Conservation (phyloP, 2,329 filamentous ascomycete genomes). For the Ophiocordyceps unilateralis region DNA sequence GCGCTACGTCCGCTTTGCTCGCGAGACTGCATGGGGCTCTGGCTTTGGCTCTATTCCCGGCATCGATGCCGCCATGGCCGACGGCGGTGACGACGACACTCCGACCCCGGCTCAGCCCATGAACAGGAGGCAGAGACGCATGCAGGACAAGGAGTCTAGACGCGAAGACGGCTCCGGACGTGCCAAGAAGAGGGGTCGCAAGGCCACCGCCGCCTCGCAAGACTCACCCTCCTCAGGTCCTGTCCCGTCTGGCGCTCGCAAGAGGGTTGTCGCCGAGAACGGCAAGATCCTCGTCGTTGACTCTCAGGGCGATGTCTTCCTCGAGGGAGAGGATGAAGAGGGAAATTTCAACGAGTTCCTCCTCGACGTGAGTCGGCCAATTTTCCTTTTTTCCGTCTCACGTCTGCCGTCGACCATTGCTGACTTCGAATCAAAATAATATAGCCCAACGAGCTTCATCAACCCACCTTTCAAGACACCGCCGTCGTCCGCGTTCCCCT, state of each 20-base stretch:
- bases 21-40: constrained; percentile 79
- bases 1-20: constrained; percentile 77
- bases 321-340: constrained; percentile 84
- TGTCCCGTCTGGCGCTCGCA: constrained; percentile 55
- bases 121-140: constrained; percentile 47
- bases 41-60: constrained; percentile 41
- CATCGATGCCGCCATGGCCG: constrained; percentile 25
- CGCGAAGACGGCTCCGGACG: constrained; percentile 46
- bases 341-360: constrained; percentile 70
- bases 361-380: constrained; percentile 55
- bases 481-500: constrained; percentile 63
- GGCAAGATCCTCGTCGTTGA: constrained; percentile 92
- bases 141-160: constrained; percentile 20
- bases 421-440: background rate
- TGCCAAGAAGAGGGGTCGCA: constrained; percentile 21
- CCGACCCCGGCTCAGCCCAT: constrained; percentile 36
- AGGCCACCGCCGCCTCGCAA: constrained; percentile 5
- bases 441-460: constrained; percentile 61
- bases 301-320: constrained; percentile 75
- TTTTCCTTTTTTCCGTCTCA: background rate
- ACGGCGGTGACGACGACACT: constrained; percentile 24
- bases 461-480: constrained; percentile 67
- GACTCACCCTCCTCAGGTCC: constrained; percentile 23
- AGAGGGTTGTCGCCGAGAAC: constrained; percentile 82
- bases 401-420: constrained; percentile 4